Percentiles rank a stretch among this genome's conserved stretches.
Evolutionary conservation across 208 protist genomes (phyloP).

Genomic region (Herpetomonas samuelpessoai): DNA sequence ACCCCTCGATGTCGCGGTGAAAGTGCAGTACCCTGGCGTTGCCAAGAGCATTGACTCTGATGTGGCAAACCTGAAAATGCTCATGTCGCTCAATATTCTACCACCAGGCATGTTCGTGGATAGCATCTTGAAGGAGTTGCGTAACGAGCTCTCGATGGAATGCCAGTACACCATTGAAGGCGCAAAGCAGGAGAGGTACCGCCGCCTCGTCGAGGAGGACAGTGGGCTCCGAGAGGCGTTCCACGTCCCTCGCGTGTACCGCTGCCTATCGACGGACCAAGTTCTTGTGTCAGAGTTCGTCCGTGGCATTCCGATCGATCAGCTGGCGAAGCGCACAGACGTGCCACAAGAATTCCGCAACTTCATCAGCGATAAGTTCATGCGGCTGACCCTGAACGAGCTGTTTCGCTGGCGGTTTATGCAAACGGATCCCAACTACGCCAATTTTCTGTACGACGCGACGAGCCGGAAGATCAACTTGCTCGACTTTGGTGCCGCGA

Average conservation of each 20-base stretch:
- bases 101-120: constrained; percentile 84
- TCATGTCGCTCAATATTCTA: constrained; percentile 67
- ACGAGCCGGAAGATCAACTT: constrained; percentile 59
- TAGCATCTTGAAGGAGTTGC: constrained; percentile 73
- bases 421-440: constrained; percentile 97
- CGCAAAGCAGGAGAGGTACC: constrained; percentile 62
- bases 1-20: constrained; percentile 88
- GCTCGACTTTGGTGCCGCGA: constrained; percentile 95
- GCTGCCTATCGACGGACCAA: constrained; percentile 47
- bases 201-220: constrained; percentile 31
- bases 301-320: constrained; percentile 60
- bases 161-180: constrained; percentile 73
- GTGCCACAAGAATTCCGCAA: constrained; percentile 73
- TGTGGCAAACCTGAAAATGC: constrained; percentile 85
- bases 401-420: constrained; percentile 96
- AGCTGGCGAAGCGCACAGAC: constrained; percentile 33
- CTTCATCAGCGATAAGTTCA: constrained; percentile 75
- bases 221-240: constrained; percentile 43
- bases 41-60: constrained; percentile 86
- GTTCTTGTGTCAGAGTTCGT: constrained; percentile 71
- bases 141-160: constrained; percentile 62
- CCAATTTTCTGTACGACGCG: constrained; percentile 95
- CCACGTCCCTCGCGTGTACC: constrained; percentile 69
- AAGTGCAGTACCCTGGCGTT: constrained; percentile 89
- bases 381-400: constrained; percentile 88